phyloP scores from a whole-genome alignment of 805 yeast species.

The Candida pseudoglaebosa region DNA sequence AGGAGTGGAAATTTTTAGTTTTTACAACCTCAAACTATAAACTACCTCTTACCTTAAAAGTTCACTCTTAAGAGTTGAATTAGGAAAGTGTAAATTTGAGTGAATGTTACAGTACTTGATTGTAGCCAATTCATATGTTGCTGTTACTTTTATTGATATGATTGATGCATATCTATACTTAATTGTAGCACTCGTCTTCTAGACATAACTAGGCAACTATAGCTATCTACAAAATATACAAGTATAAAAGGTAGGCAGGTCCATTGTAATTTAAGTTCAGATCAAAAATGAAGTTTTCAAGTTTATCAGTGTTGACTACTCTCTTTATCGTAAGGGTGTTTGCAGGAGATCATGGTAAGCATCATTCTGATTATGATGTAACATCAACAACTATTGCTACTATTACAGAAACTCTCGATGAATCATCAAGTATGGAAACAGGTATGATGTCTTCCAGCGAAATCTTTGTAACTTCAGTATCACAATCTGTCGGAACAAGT shows the following conservation, averaged over 20 bases:
- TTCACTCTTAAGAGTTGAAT: too few species aligned
- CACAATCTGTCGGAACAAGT: not conserved
- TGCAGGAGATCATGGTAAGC: slow-evolving; percentile 2
- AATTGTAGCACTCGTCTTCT: not conserved
- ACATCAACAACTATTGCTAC: slow-evolving; percentile 6
- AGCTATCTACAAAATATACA: not conserved
- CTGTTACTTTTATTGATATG: too few species aligned
- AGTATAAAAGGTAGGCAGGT: too few species aligned
- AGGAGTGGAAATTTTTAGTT: too few species aligned
- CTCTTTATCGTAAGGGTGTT: not conserved
- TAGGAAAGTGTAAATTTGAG: too few species aligned
- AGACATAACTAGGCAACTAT: not conserved
- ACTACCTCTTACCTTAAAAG: too few species aligned
- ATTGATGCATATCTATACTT: not conserved
- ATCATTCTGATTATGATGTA: not conserved
- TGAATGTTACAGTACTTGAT: not conserved
- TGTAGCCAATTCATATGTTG: too few species aligned
- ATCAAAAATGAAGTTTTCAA: not conserved
- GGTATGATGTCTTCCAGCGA: not conserved
- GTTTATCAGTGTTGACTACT: not conserved
- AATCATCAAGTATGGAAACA: not conserved
- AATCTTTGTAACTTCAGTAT: not conserved
- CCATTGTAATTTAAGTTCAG: not conserved
- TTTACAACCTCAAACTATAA: too few species aligned
- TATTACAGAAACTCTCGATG: slow-evolving; percentile 1